Base-by-base conservation (phyloP, 441 rosid species). In the Gossypium trilobum region DNA sequence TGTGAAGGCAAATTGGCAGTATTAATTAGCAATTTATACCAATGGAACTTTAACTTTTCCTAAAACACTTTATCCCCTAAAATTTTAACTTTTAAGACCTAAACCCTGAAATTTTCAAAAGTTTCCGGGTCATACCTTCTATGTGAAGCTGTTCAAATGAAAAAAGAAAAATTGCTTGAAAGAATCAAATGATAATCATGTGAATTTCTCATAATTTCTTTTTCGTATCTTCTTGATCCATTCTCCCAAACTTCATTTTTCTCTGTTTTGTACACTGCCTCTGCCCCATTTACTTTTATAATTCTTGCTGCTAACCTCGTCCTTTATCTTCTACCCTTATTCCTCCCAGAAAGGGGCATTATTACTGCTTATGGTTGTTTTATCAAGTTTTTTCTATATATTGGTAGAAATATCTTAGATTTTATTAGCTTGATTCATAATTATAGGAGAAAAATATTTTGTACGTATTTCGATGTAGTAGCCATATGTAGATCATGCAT, bases 311-410 rank as follows among this genome's bases (percentile, higher is more conserved):
- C 46, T 23, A 33, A 42, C 17, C 5, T 62, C 11, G 27, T 62
- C 50, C 3, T 61, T 16, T 62, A 36, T 11, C 62, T 57, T 23
- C 62, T 31, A 23, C n/a, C 36, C 36, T 25, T 25, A 23, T 11
- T 23, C 33, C 3, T 57, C 36, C 1, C 36, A 11, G 7, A 36
- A 6, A 62, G 27, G 48, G 14, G 27, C 23, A 62, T 33, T 62
- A 61, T 33, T 61, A 44, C 50, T 62, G 50, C 67, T 33, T 63
- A 36, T 63, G 68, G 19, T 61, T 29, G 46, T 31, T 61, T 31
- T 31, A 61, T 61, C 46, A 7, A 33, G 61, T 55, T 60, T 25
- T 60, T 60, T 20, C 20, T 29, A 29, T 14, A 60, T 61, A 33
- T 14, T 61, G 46, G 23, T 60, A 60, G 65, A 60, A 29, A 6